Evolutionary conservation across 768 basidiomycete genomes (phyloP).

Genomic region (Phanerochaete sordida): DNA sequence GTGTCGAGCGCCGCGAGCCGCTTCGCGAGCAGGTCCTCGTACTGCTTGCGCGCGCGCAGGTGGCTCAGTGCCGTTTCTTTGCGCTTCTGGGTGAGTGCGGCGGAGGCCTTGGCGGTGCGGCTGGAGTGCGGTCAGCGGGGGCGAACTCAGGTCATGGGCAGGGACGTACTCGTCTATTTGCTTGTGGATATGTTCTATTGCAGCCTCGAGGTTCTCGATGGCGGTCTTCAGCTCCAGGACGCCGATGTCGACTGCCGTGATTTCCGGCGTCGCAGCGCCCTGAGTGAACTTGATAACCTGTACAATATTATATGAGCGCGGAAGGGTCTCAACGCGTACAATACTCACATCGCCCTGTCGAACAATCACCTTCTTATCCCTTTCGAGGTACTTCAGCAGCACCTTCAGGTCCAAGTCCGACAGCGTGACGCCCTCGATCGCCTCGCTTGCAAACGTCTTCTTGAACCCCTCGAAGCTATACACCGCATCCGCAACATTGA

Average conservation of each 20-base stretch:
- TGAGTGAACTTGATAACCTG: conserved; percentile 83
- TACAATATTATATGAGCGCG: neutral
- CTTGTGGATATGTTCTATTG: conserved; percentile 63
- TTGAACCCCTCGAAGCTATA: conserved; percentile 63
- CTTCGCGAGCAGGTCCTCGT: conserved; percentile 75
- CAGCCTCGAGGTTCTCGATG: conserved; percentile 59
- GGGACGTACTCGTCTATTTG: conserved; percentile 67
- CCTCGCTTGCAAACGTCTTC: conserved; percentile 45
- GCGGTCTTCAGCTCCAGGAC: conserved; percentile 78
- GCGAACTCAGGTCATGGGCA: neutral
- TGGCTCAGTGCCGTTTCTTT: conserved; percentile 73
- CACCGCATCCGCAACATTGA: conserved; percentile 55
- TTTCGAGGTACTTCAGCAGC: conserved; percentile 71
- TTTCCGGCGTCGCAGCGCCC: conserved; percentile 37
- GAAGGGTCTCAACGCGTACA: neutral
- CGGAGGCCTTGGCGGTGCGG: conserved; percentile 60
- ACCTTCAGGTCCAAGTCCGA: conserved; percentile 65
- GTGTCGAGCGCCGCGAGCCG: conserved; percentile 71
- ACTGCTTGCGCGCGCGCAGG: conserved; percentile 75
- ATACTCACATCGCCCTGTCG: conserved; percentile 61
- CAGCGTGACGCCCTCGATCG: conserved; percentile 42
- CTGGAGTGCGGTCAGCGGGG: conserved; percentile 34
- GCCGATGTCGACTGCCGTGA: conserved; percentile 80
- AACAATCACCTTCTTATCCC: conserved; percentile 66
- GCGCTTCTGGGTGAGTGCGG: conserved; percentile 63